Evolutionary conservation across 2,329 filamentous ascomycete species (phyloP).

Genomic region (Helotiales sp.): DNA sequence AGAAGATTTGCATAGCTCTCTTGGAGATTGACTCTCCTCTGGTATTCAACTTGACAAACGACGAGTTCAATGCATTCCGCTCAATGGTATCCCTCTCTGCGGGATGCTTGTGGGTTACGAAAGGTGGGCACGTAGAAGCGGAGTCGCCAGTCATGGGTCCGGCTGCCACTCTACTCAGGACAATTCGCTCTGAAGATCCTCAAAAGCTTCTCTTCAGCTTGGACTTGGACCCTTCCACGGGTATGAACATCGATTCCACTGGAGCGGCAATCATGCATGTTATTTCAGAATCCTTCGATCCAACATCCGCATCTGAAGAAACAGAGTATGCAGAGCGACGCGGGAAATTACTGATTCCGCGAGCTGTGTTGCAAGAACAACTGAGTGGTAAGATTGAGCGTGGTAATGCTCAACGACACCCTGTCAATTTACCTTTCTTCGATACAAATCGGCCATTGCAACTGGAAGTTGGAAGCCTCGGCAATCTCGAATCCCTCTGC

Average conservation of each 20-base stretch:
- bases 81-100: constrained; percentile 45
- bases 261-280: constrained; percentile 10
- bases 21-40: constrained; percentile 21
- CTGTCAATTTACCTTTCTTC: constrained; percentile 6
- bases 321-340: constrained; percentile 20
- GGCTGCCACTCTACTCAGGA: constrained; percentile 30
- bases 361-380: constrained; percentile 12
- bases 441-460: constrained; percentile 17
- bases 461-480: constrained; percentile 16
- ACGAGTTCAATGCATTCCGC: constrained; percentile 49
- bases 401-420: not conserved
- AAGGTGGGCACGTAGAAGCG: constrained; percentile 46
- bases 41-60: constrained; percentile 49
- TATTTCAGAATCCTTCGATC: constrained; percentile 11
- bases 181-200: constrained; percentile 25
- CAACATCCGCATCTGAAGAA: constrained; percentile 3
- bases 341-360: constrained; percentile 19
- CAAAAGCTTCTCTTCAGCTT: constrained; percentile 20
- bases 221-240: constrained; percentile 16
- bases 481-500: constrained; percentile 18
- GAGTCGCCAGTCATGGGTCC: constrained; percentile 7
- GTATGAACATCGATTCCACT: not conserved
- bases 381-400: constrained; percentile 16
- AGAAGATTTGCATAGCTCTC: constrained; percentile 20
- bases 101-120: constrained; percentile 54